Evolutionary conservation across 352 stramenopile genomes (phyloP), one percentile per base, ranked within the genome.

Genomic region (Phytophthora sp.): DNA sequence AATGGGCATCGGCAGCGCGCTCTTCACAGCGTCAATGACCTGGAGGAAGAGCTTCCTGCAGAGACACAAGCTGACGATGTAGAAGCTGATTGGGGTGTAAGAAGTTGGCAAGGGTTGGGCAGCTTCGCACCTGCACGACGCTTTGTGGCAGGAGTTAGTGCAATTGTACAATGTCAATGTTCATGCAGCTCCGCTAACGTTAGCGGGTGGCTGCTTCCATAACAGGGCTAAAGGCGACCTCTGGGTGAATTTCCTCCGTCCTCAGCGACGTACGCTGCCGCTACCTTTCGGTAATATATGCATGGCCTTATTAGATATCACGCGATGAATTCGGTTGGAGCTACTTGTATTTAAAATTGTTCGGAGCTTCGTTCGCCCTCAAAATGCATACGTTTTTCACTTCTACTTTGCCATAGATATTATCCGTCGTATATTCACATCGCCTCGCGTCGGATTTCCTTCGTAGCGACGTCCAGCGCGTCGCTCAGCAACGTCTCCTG

Each of bases 41-140:
- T 79, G 71, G 71, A 61, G 71, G 35, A 74, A 74, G 23, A 71
- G 56, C 18, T 79, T 79, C 27, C 59, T 79, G 12, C 57, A 62
- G 42, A 56, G 71, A 45, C 71, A 79, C 63, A 57, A 63, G 4
- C 26, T 78, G 55, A 49, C 23, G 15, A 61, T 73, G 57, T 74
- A 73, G 56, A 54, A 30, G 16, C 13, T 26, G 18, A 53, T 3
- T 51, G 23, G 24, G 44, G 21, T 47, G 39, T 26, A 30, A n/a
- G n/a, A 20, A 16, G 33, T 41, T 47, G 39, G 12, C 7, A 13
- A 31, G 41, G 15, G 21, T 30, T 15, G 0, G 30, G 13, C 39
- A 31, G 12, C 41, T 45, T 27, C 24, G n/a, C 18, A 45, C 15
- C 2, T 20, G 33, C 12, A 41, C 33, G n/a, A 41, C 13, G 9